phyloP scores from a whole-genome alignment of 345 rosid species.

The Citrus inodora region DNA sequence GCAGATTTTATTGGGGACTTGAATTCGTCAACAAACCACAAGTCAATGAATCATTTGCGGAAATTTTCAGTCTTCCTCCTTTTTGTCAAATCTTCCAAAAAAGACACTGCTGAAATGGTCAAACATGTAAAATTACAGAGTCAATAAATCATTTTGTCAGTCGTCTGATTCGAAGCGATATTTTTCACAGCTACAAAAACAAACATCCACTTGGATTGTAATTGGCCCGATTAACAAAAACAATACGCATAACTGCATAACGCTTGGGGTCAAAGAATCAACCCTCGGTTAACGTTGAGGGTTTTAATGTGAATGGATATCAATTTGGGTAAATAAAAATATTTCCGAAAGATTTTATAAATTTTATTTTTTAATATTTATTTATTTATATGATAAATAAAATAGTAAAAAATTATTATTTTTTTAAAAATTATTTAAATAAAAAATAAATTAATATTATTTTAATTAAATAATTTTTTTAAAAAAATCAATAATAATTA shows the following conservation, averaged over 20 bases:
- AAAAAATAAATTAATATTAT: too few species aligned
- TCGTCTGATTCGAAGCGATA: background rate
- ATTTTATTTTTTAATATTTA: too few species aligned
- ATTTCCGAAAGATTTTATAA: rapidly evolving
- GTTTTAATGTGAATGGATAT: too few species aligned
- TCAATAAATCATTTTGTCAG: background rate
- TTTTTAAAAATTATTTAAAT: too few species aligned
- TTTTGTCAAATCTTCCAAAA: background rate
- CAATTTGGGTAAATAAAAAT: background rate
- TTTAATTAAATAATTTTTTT: too few species aligned
- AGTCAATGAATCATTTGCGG: background rate
- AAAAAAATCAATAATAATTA: too few species aligned
- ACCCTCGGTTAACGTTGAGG: too few species aligned
- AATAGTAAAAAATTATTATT: too few species aligned
- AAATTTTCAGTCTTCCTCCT: background rate
- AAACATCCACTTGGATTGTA: background rate
- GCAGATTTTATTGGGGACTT: background rate
- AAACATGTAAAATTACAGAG: background rate
- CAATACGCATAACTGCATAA: too few species aligned
- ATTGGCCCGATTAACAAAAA: too few species aligned
- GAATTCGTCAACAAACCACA: background rate
- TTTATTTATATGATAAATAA: too few species aligned
- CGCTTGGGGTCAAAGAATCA: too few species aligned
- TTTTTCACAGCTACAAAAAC: background rate
- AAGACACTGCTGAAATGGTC: background rate